Conservation (phyloP, 2,329 filamentous ascomycete genomes). For the Cadophora luteo-olivacea region DNA sequence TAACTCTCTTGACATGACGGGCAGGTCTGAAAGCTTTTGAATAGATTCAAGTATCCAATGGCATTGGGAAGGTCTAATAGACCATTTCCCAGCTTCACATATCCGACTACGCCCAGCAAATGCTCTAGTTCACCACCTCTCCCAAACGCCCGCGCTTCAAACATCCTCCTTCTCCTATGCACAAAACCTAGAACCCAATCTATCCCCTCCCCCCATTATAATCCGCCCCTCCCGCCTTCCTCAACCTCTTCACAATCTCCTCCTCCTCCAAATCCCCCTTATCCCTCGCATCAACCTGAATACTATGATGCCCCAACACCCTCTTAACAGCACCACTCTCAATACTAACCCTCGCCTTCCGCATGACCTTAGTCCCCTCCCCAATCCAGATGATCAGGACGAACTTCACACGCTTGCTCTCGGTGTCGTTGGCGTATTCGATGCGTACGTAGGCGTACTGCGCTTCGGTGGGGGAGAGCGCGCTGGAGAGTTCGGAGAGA, state of each 20-base stretch:
- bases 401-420: slow-evolving; percentile 73
- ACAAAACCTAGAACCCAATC: background rate
- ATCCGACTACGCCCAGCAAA: slow-evolving; percentile 24
- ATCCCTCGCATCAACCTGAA: slow-evolving; percentile 68
- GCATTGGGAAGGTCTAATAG: background rate
- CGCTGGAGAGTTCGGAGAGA: slow-evolving; percentile 60
- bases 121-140: slow-evolving; percentile 18
- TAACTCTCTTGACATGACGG: background rate
- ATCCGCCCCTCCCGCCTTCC: slow-evolving; percentile 73
- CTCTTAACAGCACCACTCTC: slow-evolving; percentile 71
- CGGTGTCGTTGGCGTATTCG: slow-evolving; percentile 75
- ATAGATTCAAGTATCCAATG: background rate
- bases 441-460: slow-evolving; percentile 55
- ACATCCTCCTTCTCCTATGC: background rate
- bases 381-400: slow-evolving; percentile 73
- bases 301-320: slow-evolving; percentile 68
- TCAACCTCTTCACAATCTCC: slow-evolving; percentile 65
- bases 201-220: slow-evolving; percentile 68
- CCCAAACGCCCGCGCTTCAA: slow-evolving; percentile 23
- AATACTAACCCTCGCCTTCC: slow-evolving; percentile 71
- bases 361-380: slow-evolving; percentile 69
- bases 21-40: background rate
- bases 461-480: slow-evolving; percentile 54
- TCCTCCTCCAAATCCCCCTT: slow-evolving; percentile 65
- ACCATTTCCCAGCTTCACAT: background rate